phyloP scores from a whole-genome alignment of 2,329 filamentous ascomycete genomes.

The Tolypocladium tundrense region DNA sequence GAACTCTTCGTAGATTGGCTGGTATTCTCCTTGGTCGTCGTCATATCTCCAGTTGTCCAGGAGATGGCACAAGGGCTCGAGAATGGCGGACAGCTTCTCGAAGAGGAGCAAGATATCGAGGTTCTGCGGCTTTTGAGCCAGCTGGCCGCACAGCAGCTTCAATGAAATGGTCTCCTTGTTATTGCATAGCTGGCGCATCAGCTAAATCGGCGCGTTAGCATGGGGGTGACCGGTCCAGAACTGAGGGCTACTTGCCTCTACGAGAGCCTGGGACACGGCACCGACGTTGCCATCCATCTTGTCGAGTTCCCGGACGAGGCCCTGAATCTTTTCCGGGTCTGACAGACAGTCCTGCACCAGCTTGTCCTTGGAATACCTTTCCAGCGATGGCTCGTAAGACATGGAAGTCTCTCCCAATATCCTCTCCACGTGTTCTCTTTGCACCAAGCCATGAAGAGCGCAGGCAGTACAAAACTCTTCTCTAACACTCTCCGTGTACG shows the following conservation, averaged over 20 bases:
- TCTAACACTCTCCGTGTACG: constrained; percentile 47
- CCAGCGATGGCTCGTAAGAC: constrained; percentile 63
- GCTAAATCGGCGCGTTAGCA: constrained; percentile 25
- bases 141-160: constrained; percentile 59
- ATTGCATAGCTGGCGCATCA: constrained; percentile 57
- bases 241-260: constrained; percentile 42
- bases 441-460: constrained; percentile 75
- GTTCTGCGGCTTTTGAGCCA: constrained; percentile 62
- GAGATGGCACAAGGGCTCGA: constrained; percentile 64
- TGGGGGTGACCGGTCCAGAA: neutral
- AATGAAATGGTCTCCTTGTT: constrained; percentile 73
- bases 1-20: constrained; percentile 80
- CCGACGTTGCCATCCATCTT: constrained; percentile 87
- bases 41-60: constrained; percentile 75
- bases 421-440: constrained; percentile 64
- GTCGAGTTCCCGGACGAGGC: constrained; percentile 72
- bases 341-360: constrained; percentile 68
- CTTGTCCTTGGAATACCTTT: constrained; percentile 67
- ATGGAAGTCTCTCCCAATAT: constrained; percentile 79
- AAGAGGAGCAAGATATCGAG: constrained; percentile 71
- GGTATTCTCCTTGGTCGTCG: constrained; percentile 74
- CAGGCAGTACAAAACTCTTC: constrained; percentile 84
- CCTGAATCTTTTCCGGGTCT: constrained; percentile 65
- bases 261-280: constrained; percentile 68
- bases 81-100: constrained; percentile 56